Evolutionary conservation across 306 rosid species (phyloP).

Genomic region (Cucumis cinereus): DNA sequence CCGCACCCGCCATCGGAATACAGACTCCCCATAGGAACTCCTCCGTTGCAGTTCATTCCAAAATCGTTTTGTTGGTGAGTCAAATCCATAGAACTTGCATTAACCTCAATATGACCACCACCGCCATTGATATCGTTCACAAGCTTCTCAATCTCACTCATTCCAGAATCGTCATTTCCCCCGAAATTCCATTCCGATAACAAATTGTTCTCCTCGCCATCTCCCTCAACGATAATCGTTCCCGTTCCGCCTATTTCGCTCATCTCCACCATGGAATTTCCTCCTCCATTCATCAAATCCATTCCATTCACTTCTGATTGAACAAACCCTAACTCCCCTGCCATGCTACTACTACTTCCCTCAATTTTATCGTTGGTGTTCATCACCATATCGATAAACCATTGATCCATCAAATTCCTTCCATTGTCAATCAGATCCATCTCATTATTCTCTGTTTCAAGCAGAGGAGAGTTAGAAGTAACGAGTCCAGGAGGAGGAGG

Average conservation of each 20-base stretch:
- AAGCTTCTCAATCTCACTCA: slow-evolving; percentile 1
- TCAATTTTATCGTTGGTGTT: neutral
- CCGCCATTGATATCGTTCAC: neutral
- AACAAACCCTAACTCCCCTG: neutral
- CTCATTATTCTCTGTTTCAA: neutral
- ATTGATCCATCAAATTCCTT: slow-evolving; percentile 5
- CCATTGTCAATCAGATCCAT: neutral
- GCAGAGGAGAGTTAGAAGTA: neutral
- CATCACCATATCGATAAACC: slow-evolving; percentile 17
- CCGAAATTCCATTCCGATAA: neutral
- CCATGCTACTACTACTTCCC: neutral
- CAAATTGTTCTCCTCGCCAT: neutral
- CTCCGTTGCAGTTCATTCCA: neutral
- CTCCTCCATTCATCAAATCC: neutral
- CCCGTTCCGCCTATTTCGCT: neutral
- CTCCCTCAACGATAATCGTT: neutral
- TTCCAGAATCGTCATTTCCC: neutral
- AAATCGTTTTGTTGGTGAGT: neutral
- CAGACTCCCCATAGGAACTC: neutral
- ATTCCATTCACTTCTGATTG: neutral
- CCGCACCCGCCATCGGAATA: neutral
- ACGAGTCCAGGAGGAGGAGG: neutral
- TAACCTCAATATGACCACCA: neutral
- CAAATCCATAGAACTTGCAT: neutral
- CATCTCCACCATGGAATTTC: neutral